Evolutionary conservation across 768 basidiomycete species (phyloP).

Genomic region (Gymnopilus dilepis): DNA sequence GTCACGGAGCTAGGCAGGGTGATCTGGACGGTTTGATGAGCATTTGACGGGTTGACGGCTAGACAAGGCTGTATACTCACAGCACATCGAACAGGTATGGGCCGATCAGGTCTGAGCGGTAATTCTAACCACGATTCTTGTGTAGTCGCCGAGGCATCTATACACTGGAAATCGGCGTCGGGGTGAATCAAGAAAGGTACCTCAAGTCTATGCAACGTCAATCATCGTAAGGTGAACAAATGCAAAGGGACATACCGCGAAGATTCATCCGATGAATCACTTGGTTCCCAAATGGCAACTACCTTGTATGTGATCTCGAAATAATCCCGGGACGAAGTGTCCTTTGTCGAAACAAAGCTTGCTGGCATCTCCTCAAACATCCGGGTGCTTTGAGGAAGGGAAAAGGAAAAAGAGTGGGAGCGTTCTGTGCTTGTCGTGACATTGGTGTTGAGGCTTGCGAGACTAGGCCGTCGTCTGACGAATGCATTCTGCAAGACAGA

Average conservation of each 20-base stretch:
- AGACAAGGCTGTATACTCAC: constrained; percentile 45
- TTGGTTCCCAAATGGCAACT: constrained; percentile 62
- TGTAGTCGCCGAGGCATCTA: constrained; percentile 49
- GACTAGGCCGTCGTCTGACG: constrained; percentile 50
- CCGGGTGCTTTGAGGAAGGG: constrained; percentile 54
- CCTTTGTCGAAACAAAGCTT: constrained; percentile 51
- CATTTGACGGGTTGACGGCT: background rate
- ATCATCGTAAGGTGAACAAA: constrained; percentile 38
- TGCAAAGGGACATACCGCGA: constrained; percentile 49
- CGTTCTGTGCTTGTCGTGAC: constrained; percentile 40
- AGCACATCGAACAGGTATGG: constrained; percentile 67
- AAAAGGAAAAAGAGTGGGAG: constrained; percentile 57
- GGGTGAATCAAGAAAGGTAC: constrained; percentile 68
- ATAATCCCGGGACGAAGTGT: constrained; percentile 31
- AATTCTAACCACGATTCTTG: constrained; percentile 71
- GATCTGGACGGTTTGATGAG: constrained; percentile 43
- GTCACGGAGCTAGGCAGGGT: constrained; percentile 66
- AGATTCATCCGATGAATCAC: constrained; percentile 45
- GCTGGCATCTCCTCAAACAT: constrained; percentile 66
- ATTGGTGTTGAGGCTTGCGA: constrained; percentile 40
- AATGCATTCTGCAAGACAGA: constrained; percentile 52
- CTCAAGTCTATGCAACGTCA: constrained; percentile 42
- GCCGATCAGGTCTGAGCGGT: constrained; percentile 65
- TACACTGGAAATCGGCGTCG: constrained; percentile 62
- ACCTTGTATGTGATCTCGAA: constrained; percentile 60